Evolutionary conservation across 2,329 filamentous ascomycete genomes (phyloP), one percentile per base, ranked within the genome.

Genomic region (Calonectria crousiana): DNA sequence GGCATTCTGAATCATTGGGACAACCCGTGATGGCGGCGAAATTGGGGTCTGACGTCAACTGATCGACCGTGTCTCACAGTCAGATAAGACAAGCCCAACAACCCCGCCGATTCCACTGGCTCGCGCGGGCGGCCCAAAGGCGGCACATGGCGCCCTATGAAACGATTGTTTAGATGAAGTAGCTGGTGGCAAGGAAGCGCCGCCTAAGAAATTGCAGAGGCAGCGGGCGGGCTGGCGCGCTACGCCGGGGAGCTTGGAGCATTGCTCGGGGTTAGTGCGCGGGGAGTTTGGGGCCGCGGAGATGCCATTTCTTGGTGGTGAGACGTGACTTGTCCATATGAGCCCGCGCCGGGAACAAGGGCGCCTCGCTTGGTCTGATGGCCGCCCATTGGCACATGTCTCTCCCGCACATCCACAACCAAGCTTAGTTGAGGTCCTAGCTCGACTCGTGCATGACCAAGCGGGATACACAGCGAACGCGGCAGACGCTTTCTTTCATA

Each of bases 291-390:
- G 34, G 56, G 56, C 56, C 56, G 56, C 56, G 56, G 56, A 62
- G 56, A 62, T 62, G 56, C 36, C 11, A 26, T n/a, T 30, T 62
- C 26, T 16, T 38, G 56, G 56, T 62, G 36, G 56, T 62, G 56
- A 62, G 56, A 41, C 23, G 56, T 62, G 56, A 62, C 56, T 62
- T 62, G 56, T 62, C 36, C 56, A 44, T 62, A 28, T 62, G 56
- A 41, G 56, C 36, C 8, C 23, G 36, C 44, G 23, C 9, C 56
- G 34, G 36, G 23, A 62, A 26, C 56, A 41, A 41, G 34, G 34
- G 56, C n/a, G 6, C 28, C 34, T 62, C 23, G 18, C 11, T 62
- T 41, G 56, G 36, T 62, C 56, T n/a, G 36, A 60, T 38, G 56
- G 32, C 56, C n/a, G 34, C 32, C 20, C 34, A 44, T 60, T 18